A percentile compares a stretch with the other conserved stretches of the same genome.
Evolutionary conservation across 768 basidiomycete species (phyloP).

Genomic region (Rhodosporidiobolus sp.): DNA sequence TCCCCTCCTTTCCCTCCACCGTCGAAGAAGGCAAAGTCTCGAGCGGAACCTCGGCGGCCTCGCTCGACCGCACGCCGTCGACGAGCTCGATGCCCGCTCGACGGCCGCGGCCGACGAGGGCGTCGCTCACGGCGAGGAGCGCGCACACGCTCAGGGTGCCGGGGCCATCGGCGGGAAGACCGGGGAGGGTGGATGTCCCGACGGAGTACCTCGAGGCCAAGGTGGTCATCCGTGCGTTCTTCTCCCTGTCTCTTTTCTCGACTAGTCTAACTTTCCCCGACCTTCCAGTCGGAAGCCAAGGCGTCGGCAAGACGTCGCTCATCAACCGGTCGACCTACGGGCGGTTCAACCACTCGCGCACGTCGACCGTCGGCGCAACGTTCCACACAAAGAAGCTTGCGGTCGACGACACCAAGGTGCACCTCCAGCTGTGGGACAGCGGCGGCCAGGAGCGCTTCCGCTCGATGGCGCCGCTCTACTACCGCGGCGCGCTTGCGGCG

Average conservation of each 20-base stretch:
- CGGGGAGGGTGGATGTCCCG: neutral
- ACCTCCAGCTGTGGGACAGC: slow-evolving; percentile 68
- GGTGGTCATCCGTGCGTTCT: slow-evolving; percentile 87
- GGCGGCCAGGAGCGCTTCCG: slow-evolving; percentile 91
- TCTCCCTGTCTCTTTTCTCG: neutral
- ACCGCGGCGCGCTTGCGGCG: slow-evolving; percentile 91
- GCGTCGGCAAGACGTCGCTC: slow-evolving; percentile 57
- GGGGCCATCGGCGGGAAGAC: neutral
- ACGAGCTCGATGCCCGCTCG: neutral
- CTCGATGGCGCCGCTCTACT: slow-evolving; percentile 95
- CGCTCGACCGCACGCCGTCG: slow-evolving; percentile 23
- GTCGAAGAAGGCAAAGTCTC: slow-evolving; percentile 2
- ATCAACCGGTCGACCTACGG: slow-evolving; percentile 86
- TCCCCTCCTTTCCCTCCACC: slow-evolving; percentile 6
- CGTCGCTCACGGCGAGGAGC: slow-evolving; percentile 3
- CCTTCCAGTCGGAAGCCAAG: slow-evolving; percentile 39
- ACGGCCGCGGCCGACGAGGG: slow-evolving; percentile 4
- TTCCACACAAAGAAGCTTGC: slow-evolving; percentile 90
- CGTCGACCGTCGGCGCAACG: slow-evolving; percentile 86
- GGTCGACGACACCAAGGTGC: slow-evolving; percentile 78
- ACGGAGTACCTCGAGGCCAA: slow-evolving; percentile 69
- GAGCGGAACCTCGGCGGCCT: neutral
- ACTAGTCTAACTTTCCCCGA: neutral
- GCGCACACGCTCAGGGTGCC: slow-evolving; percentile 8
- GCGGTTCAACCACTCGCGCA: slow-evolving; percentile 81